These are phyloP conservation scores for Brasenia schreberi DNA, from an alignment of 164 flowering plant genomes.

Conservation along the genomic window DNA sequence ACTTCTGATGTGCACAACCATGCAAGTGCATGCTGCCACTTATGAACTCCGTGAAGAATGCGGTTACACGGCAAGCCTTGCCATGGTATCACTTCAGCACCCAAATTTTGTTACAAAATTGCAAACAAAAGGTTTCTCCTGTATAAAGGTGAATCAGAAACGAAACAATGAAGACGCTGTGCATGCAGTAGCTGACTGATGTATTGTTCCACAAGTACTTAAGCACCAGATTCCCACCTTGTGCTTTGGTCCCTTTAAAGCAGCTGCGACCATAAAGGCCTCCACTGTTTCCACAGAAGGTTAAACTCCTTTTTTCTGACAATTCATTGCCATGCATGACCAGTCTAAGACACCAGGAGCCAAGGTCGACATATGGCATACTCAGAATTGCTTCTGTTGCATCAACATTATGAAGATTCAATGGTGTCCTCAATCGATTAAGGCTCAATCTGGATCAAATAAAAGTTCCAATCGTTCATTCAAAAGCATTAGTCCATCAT, in stretches of 20 bases:
- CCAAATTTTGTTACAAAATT: not conserved
- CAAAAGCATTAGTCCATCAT: too few relatives aligned
- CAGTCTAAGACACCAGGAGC: not conserved
- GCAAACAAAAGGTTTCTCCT: not conserved
- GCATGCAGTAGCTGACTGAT: conserved; percentile 48
- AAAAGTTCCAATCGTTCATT: too few relatives aligned
- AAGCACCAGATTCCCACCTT: conserved; percentile 6
- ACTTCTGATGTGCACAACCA: too few relatives aligned
- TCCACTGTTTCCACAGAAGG: conserved; percentile 40
- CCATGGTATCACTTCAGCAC: too few relatives aligned
- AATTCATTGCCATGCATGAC: not conserved
- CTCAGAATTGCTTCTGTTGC: conserved; percentile 53
- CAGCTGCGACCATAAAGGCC: conserved; percentile 31
- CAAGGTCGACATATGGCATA: conserved; percentile 10
- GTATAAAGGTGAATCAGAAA: not conserved
- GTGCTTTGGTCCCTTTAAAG: conserved; percentile 3
- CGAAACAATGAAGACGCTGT: not conserved
- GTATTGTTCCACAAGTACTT: conserved; percentile 80
- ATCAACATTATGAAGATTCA: conserved; percentile 59
- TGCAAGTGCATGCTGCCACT: too few relatives aligned
- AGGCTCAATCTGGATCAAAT: conserved; percentile 58
- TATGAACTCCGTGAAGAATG: too few relatives aligned
- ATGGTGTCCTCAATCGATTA: conserved; percentile 43
- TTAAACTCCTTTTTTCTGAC: conserved; percentile 30
- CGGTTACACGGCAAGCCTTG: too few relatives aligned